Evolutionary conservation across 106 monocot species (phyloP).

Genomic region (Platanthera guangdongensis): DNA sequence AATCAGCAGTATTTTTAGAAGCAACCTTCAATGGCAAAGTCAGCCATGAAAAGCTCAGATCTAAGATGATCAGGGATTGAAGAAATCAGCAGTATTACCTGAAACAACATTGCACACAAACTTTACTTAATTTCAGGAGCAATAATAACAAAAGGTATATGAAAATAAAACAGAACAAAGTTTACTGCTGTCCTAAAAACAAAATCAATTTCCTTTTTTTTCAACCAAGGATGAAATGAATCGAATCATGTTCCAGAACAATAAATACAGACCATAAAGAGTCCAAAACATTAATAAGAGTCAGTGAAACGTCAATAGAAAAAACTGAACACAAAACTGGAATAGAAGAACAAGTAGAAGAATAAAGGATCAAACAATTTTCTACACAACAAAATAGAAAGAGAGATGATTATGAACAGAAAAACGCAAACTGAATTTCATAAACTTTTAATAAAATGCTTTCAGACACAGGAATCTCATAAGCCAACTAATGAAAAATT

Average conservation of each 20-base stretch:
- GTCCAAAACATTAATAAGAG: not conserved
- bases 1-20: not conserved
- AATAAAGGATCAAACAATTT: not conserved
- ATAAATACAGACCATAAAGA: not conserved
- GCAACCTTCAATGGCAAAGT: conserved; percentile 5
- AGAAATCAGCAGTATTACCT: not conserved
- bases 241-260: not conserved
- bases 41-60: conserved; percentile 1
- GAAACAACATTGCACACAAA: not conserved
- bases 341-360: not conserved
- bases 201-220: not conserved
- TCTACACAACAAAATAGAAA: not conserved
- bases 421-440: not conserved
- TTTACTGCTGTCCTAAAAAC: not conserved
- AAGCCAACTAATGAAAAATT: not conserved
- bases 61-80: not conserved
- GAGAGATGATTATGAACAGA: not conserved
- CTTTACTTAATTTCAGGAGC: not conserved
- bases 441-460: not conserved
- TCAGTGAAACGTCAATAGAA: not conserved
- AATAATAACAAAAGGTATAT: not conserved
- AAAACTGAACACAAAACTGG: not conserved
- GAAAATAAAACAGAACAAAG: not conserved
- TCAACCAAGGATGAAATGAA: not conserved
- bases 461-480: not conserved